Base-by-base conservation (phyloP, 2,329 filamentous ascomycete species). In the Fusarium penzigii region DNA sequence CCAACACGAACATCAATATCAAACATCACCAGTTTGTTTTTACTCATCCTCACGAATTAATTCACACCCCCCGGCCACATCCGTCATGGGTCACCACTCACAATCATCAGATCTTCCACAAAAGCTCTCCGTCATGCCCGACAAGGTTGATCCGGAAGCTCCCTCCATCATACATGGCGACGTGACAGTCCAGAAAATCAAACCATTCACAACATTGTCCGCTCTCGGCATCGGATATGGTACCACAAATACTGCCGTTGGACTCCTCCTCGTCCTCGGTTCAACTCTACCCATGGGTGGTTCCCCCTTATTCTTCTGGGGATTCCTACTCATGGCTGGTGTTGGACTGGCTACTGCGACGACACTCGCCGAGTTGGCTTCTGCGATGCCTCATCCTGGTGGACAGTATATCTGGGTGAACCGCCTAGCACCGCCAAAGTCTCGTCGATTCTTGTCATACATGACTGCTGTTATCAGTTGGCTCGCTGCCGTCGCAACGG, bases 401-500 rank as follows among this genome's bases (percentile, higher is more conserved):
- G 65, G 65, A 6, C 65, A 68, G 55, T 65, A 67, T 43, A 52
- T 63, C 52, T 67, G 65, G 65, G 58, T 59, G 11, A 51, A 55
- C 43, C 47, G 52, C 7, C 56, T 66, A 13, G 64, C 65, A 0
- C 55, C 64, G 2, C 45, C 41, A 2, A 38, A 43, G 3, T 51
- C 42, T 17, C 51, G 55, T 1, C 49, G 65, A 0, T 51, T 57
- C 42, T 49, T 63, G 10, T 65, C 65, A 0, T 68, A 66, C 51
- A 29, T 44, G 10, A 66, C 63, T 1, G 61, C 65, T 14, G 42
- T 65, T 2, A 49, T 63, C n/a, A 64, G 64, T 49, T 67, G 65
- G 65, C 41, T 66, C 10, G 65, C 53, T 1, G 63, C 65, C 3
- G 63, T 68, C 2, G 58, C 58, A 0, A 66, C 63, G 0, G 61